Evolutionary conservation across 208 protist species (phyloP).

Genomic region (Angomonas ambiguus): DNA sequence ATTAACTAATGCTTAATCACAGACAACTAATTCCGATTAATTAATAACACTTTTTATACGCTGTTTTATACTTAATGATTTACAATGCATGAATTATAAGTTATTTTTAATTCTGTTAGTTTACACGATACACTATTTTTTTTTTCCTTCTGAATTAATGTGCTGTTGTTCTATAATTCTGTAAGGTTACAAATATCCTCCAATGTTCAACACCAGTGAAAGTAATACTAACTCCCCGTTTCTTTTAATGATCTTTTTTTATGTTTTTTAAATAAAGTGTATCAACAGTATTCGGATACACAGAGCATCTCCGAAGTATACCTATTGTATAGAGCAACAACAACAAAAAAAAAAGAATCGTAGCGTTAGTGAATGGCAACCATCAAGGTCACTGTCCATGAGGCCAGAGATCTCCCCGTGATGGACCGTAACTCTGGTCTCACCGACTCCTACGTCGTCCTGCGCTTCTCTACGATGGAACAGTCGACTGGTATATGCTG

Average conservation of each 20-base stretch:
- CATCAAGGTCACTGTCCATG: conserved; percentile 86
- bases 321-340: background rate
- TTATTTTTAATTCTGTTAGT: conserved; percentile 2
- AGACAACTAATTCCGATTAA: background rate
- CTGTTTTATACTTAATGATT: background rate
- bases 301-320: no score
- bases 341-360: conserved; percentile 5
- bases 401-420: conserved; percentile 87
- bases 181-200: no score
- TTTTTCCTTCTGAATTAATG: conserved; percentile 8
- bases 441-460: conserved; percentile 87
- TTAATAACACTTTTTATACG: background rate
- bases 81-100: background rate
- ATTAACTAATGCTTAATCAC: background rate
- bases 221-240: background rate
- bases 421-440: conserved; percentile 87
- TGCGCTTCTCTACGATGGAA: conserved; percentile 72
- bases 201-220: no score
- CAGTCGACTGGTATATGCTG: conserved; percentile 73
- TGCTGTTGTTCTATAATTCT: no score
- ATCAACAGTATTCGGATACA: background rate
- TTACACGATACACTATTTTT: conserved; percentile 1
- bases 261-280: background rate
- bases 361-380: conserved; percentile 73
- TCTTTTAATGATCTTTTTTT: conserved; percentile 3